Base-by-base conservation (phyloP, 2,329 filamentous ascomycete species). In the Triangularia verruculosa region DNA sequence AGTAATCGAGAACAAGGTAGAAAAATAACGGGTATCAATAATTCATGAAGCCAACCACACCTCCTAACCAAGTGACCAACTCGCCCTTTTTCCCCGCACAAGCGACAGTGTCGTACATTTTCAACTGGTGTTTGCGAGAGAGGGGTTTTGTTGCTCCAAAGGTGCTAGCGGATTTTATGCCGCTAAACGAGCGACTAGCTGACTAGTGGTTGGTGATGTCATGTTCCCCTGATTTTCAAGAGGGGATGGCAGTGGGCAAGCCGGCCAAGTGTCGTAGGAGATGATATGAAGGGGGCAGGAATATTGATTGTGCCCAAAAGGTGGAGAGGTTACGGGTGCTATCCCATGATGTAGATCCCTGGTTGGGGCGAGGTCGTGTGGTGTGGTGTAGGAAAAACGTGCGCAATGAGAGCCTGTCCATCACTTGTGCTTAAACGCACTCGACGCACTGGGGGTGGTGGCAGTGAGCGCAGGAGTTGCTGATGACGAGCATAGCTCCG, bases 401-500 rank as follows among this genome's bases (percentile, higher is more conserved):
- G 32, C 9, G 32, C 32, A 34, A 13, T 12, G 9, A 34, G 32
- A 34, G 32, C 32, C 32, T 12, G 32, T 34, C 32, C 7, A 6
- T 20, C n/a, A 47, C 39, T 47, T n/a, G 39, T 20, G 51, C 17
- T 69, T 70, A 78, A 59, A 76, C 72, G 74, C 82, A 84, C 64
- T 79, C 73, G 64, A 68, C 71, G 79, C 82, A 84, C 71, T 83
- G 79, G 68, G 76, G 73, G 76, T 84, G 82, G 59, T 77, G 75
- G 72, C 82, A 84, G 70, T 77, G 75, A 65, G 74, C 77, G 78
- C 82, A 84, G 59, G 77, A 79, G 72, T 76, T 82, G 79, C 81
- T 84, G 76, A 84, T 84, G 77, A 84, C 82, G 69, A 84, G 82
- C 75, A 84, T 81, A 75, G 78, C 75, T 69, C 80, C 80, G 76